Evolutionary conservation across 106 monocot species (phyloP).

Genomic region (Dendrobium huoshanense): DNA sequence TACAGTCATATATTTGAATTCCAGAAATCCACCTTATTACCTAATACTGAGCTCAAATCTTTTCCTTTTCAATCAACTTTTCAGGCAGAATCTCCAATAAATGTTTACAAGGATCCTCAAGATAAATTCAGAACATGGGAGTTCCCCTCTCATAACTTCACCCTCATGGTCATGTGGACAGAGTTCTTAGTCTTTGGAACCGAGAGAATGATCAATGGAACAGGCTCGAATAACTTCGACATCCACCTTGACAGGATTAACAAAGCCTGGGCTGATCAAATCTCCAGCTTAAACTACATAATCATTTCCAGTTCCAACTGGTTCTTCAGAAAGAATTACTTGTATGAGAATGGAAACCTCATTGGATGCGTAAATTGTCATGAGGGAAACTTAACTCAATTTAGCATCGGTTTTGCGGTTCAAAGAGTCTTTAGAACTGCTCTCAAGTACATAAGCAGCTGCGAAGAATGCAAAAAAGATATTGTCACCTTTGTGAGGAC

Average conservation of each 20-base stretch:
- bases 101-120: slow-evolving; percentile 19
- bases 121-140: slow-evolving; percentile 42
- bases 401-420: slow-evolving; percentile 21
- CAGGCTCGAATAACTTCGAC: slow-evolving; percentile 26
- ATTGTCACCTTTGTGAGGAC: slow-evolving; percentile 50
- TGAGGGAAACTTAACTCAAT: slow-evolving; percentile 13
- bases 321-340: slow-evolving; percentile 59
- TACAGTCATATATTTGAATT: no score
- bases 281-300: slow-evolving; percentile 34
- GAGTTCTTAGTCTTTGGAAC: slow-evolving; percentile 34
- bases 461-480: slow-evolving; percentile 21
- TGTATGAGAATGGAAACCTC: slow-evolving; percentile 24
- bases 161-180: slow-evolving; percentile 57
- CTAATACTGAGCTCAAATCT: neutral
- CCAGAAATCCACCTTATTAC: no score
- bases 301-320: slow-evolving; percentile 64
- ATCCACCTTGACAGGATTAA: slow-evolving; percentile 50
- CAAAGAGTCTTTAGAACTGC: slow-evolving; percentile 25
- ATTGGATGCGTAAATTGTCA: slow-evolving; percentile 57
- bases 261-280: slow-evolving; percentile 28
- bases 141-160: slow-evolving; percentile 57
- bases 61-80: neutral
- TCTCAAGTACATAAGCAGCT: slow-evolving; percentile 22
- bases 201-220: slow-evolving; percentile 29
- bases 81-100: slow-evolving; percentile 36